Evolutionary conservation across 2,329 filamentous ascomycete species (phyloP).

Genomic region (Penicillium concentricum): DNA sequence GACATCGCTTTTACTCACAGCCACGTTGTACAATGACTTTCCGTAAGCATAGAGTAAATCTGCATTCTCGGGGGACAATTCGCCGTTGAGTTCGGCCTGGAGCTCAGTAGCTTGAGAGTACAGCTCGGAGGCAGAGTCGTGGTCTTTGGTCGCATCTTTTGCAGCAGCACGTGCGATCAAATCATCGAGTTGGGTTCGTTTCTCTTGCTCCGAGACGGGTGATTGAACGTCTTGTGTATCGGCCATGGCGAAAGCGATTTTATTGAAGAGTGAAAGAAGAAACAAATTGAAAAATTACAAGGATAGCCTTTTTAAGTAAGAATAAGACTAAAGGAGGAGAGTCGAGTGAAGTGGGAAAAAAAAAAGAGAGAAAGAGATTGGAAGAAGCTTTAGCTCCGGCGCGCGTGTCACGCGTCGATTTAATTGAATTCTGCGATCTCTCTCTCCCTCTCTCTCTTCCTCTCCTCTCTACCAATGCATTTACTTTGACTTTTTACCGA

Average conservation of each 20-base stretch:
- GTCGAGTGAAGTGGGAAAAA: background rate
- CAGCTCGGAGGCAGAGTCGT: slow-evolving; percentile 77
- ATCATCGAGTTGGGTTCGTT: slow-evolving; percentile 69
- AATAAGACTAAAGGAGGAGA: slow-evolving; percentile 1
- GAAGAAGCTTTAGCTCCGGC: slow-evolving; percentile 1
- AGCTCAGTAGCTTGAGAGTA: slow-evolving; percentile 87
- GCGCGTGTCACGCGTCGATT: slow-evolving; percentile 7
- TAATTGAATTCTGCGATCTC: slow-evolving; percentile 4
- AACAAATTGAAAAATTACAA: background rate
- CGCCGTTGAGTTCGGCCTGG: slow-evolving; percentile 87
- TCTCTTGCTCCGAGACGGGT: slow-evolving; percentile 27
- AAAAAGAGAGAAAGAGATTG: background rate
- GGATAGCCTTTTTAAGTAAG: background rate
- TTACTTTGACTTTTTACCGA: background rate
- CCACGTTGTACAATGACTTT: slow-evolving; percentile 88
- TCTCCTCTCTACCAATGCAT: background rate
- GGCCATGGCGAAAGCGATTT: slow-evolving; percentile 22
- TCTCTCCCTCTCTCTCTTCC: background rate
- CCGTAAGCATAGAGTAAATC: slow-evolving; percentile 95
- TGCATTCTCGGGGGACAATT: slow-evolving; percentile 85
- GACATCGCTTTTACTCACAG: slow-evolving; percentile 91
- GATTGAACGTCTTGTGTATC: slow-evolving; percentile 19
- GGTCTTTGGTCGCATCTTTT: slow-evolving; percentile 87
- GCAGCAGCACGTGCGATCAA: slow-evolving; percentile 77
- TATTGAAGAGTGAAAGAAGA: background rate